Conservation (phyloP, 495 filamentous ascomycete species). For the Astrocystis sublimbata region DNA sequence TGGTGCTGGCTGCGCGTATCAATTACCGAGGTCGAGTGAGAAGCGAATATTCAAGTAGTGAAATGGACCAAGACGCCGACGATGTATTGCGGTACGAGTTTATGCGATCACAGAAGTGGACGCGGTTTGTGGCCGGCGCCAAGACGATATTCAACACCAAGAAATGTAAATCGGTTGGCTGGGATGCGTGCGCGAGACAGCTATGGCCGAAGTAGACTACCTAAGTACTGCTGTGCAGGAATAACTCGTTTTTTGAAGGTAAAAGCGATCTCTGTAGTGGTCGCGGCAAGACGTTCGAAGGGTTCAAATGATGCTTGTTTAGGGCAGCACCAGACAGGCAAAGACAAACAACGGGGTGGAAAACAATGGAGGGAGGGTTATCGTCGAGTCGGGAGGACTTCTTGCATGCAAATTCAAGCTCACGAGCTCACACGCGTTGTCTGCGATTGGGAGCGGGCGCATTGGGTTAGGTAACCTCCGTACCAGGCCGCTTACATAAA, state of each 20-base stretch:
- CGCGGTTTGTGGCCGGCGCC: background rate
- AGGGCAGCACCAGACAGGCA: too few relatives aligned
- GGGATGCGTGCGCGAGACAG: constrained; percentile 15
- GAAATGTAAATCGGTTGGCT: constrained; percentile 12
- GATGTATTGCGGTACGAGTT: background rate
- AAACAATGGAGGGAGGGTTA: background rate
- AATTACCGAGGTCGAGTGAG: background rate
- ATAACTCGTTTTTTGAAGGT: constrained; percentile 3
- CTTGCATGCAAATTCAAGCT: too few relatives aligned
- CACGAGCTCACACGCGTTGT: constrained; percentile 11
- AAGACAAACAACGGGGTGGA: background rate
- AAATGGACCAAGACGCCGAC: background rate
- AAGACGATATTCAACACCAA: background rate
- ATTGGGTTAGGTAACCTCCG: background rate
- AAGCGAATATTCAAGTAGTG: background rate
- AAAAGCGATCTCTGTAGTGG: constrained; percentile 13
- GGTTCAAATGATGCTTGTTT: constrained; percentile 6
- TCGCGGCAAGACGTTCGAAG: background rate
- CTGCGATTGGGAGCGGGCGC: constrained; percentile 1
- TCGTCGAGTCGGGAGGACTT: too few relatives aligned
- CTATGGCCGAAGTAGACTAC: background rate
- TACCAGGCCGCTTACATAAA: background rate
- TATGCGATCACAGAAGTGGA: background rate
- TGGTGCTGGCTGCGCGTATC: background rate
- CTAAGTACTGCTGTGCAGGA: constrained; percentile 3